Evolutionary conservation across 2,329 filamentous ascomycete genomes (phyloP), one percentile per base, ranked within the genome.

Genomic region (Didymella arachidicola): DNA sequence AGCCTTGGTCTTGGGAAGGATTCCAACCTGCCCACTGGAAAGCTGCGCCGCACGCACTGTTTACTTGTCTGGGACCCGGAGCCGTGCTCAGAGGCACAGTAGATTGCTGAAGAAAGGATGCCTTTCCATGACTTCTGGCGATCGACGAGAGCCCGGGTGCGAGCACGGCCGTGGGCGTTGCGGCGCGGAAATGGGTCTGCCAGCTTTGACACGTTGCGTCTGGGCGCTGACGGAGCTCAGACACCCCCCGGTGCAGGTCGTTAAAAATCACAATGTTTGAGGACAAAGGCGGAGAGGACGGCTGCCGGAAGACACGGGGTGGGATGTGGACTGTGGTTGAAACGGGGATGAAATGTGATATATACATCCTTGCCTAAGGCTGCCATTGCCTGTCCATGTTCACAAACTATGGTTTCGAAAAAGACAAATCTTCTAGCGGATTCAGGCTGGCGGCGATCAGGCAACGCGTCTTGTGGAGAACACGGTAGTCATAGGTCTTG

Each of bases 291-390:
- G 93, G 90, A 43, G 41, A 26, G 25, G 41, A 81, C 81, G 52
- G 82, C 82, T 42, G 87, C 86, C 78, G 93, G 67, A 89, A 92
- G 79, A 92, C 88, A 19, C 81, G 78, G 59, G 79, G 83, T 46
- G 86, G 84, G 34, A 75, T 69, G 43, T 69, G 74, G 51, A 61
- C 64, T 54, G 59, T 69, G 46, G 62, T 69, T 57, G 60, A 57
- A 39, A 57, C 51, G 29, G 32, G 34, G 39, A 36, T 12, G 29
- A 10, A 22, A 45, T 32, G 39, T 36, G 32, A 53, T 26, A 7
- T 39, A n/a, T 26, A 45, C 16, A 4, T 34, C 57, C 41, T 25
- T 49, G 34, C 43, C 44, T 49, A 38, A 58, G 48, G 44, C 19
- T 32, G 42, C 50, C 39, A 44, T 39, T 18, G 19, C 39, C 34